phyloP scores from a whole-genome alignment of 495 filamentous ascomycete species.

The Penicillium soppii region DNA sequence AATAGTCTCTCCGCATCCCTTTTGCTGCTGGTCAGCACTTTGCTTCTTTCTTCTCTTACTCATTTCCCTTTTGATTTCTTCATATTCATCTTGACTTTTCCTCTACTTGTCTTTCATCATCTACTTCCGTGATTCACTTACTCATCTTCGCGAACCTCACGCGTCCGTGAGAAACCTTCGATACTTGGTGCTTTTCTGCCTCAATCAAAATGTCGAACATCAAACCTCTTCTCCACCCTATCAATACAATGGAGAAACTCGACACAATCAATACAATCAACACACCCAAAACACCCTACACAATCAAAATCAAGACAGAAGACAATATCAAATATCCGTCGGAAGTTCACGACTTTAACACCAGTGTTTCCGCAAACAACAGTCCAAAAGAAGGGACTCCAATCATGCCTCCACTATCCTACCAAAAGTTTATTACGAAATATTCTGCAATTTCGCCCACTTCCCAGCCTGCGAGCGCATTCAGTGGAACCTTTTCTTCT shows the following conservation, averaged over 20 bases:
- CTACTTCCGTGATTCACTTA: too few species aligned
- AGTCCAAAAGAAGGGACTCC: conserved; percentile 13
- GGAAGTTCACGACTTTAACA: too few species aligned
- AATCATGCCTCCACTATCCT: not conserved
- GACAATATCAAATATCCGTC: too few species aligned
- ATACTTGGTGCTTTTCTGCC: not conserved
- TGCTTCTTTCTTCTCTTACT: not conserved
- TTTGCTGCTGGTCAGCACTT: not conserved
- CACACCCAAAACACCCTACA: too few species aligned
- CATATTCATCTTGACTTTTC: not conserved
- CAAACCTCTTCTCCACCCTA: conserved; percentile 68
- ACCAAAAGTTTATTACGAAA: not conserved
- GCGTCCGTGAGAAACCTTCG: not conserved
- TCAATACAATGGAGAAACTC: conserved; percentile 37
- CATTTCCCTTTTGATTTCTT: not conserved
- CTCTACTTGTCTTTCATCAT: not conserved
- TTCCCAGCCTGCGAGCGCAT: not conserved
- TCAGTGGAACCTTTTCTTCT: not conserved
- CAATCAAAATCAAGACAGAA: not conserved
- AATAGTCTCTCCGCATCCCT: not conserved
- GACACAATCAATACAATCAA: not conserved
- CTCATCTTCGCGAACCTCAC: too few species aligned
- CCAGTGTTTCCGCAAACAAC: too few species aligned
- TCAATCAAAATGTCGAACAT: conserved; percentile 45
- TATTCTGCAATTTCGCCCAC: not conserved